Conservation (phyloP, 441 rosid genomes). For the Syzygium syzygioides region DNA sequence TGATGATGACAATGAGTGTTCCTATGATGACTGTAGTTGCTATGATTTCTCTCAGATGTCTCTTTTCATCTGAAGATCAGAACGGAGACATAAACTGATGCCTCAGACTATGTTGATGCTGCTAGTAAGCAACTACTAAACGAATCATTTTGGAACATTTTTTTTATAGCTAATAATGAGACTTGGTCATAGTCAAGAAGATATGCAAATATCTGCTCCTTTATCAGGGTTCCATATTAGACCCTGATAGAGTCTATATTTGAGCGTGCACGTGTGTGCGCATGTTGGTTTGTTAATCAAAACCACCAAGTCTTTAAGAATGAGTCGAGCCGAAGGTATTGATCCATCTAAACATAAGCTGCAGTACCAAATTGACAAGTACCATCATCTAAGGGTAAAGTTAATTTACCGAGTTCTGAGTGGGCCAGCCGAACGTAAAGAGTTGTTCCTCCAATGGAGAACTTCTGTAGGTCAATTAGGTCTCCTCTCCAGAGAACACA, state of each 20-base stretch:
- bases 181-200: background rate
- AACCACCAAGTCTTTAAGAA: background rate
- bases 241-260: background rate
- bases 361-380: background rate
- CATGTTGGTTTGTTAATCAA: background rate
- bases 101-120: background rate
- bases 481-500: background rate
- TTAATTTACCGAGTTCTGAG: slow-evolving; percentile 36
- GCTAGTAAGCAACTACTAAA: background rate
- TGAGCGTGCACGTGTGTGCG: background rate
- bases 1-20: too few species aligned
- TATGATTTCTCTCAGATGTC: too few species aligned
- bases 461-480: background rate
- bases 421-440: slow-evolving; percentile 30
- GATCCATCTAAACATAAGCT: background rate
- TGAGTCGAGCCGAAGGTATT: background rate
- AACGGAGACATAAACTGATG: background rate
- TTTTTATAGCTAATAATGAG: background rate
- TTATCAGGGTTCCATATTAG: background rate
- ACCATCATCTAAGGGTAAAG: background rate
- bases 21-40: too few species aligned
- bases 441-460: slow-evolving; percentile 20
- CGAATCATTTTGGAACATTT: background rate
- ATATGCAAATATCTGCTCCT: background rate
- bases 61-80: too few species aligned